These are phyloP conservation scores for Myxozyma neotropica DNA, from an alignment of 805 yeast genomes.

Conservation along the genomic window DNA sequence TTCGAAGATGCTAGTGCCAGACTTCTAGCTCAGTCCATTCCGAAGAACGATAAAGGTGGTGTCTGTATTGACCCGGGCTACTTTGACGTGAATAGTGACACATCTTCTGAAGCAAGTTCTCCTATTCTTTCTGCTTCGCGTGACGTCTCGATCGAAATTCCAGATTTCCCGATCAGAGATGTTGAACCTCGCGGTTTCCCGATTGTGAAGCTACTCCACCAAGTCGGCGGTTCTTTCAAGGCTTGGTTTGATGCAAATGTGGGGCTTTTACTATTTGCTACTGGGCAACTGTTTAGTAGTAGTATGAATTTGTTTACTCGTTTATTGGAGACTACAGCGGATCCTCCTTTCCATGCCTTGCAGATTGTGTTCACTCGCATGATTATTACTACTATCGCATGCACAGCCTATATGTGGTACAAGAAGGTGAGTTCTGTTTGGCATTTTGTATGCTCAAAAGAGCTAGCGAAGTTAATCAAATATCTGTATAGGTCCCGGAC, in stretches of 20 bases:
- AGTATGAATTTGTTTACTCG: slow-evolving; percentile 76
- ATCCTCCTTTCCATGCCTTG: slow-evolving; percentile 71
- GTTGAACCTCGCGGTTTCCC: not conserved
- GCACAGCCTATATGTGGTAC: slow-evolving; percentile 57
- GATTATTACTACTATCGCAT: slow-evolving; percentile 66
- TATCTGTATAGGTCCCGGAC: slow-evolving; percentile 48
- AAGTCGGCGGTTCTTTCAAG: not conserved
- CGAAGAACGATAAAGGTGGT: not conserved
- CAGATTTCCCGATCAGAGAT: slow-evolving; percentile 1
- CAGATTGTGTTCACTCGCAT: slow-evolving; percentile 79
- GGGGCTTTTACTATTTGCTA: slow-evolving; percentile 61
- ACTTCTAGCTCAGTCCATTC: not conserved
- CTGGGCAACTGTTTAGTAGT: slow-evolving; percentile 74
- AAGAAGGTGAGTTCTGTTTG: slow-evolving; percentile 38
- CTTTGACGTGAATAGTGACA: slow-evolving; percentile 2
- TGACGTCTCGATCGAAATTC: slow-evolving; percentile 9
- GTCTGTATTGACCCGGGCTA: not conserved
- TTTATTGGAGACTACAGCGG: slow-evolving; percentile 66
- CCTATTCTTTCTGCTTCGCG: not conserved
- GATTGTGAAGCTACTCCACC: not conserved
- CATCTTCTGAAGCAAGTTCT: slow-evolving; percentile 1
- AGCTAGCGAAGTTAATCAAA: too few relatives aligned
- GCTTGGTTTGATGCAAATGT: slow-evolving; percentile 40
- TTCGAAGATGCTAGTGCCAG: slow-evolving; percentile 1
- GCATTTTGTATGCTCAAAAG: not conserved